A percentile compares a stretch with the other conserved stretches of the same genome.
These are phyloP conservation scores for Trematosphaeria pertusa DNA, from an alignment of 2,329 filamentous ascomycete species.

Conservation along the genomic window DNA sequence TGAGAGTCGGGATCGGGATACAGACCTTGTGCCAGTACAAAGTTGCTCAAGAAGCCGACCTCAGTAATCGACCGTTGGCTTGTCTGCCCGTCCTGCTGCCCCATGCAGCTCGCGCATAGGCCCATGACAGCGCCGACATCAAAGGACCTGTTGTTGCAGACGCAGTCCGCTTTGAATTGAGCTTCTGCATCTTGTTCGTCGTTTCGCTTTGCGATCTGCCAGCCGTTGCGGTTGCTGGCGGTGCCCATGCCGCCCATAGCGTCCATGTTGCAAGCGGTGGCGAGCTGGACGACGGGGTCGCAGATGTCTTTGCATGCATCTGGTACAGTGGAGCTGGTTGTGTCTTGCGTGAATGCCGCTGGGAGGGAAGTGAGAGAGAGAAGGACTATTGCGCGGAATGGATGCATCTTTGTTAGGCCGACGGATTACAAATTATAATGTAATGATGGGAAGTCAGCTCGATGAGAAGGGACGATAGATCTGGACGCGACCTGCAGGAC, in stretches of 20 bases:
- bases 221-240: neutral
- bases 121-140: constrained; percentile 47
- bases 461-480: too few relatives aligned
- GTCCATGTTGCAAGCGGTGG: constrained; percentile 42
- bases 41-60: neutral
- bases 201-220: neutral
- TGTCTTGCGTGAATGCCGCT: constrained; percentile 8
- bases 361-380: constrained; percentile 11
- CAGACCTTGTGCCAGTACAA: constrained; percentile 1
- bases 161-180: too few relatives aligned
- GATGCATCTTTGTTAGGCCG: too few relatives aligned
- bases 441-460: too few relatives aligned
- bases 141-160: constrained; percentile 53
- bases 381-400: too few relatives aligned
- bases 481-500: too few relatives aligned
- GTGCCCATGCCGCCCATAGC: neutral
- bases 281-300: constrained; percentile 45
- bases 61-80: neutral
- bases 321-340: constrained; percentile 23
- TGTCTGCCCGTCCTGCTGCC: constrained; percentile 7
- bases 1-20: too few relatives aligned
- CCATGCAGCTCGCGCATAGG: constrained; percentile 50
- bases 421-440: too few relatives aligned
- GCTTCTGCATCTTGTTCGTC: constrained; percentile 41
- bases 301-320: constrained; percentile 48